A percentile compares a stretch with the other conserved stretches of the same genome.
These are phyloP conservation scores for Eragrostis tef DNA, from an alignment of 202 grass and related monocot genomes.

Conservation along the genomic window DNA sequence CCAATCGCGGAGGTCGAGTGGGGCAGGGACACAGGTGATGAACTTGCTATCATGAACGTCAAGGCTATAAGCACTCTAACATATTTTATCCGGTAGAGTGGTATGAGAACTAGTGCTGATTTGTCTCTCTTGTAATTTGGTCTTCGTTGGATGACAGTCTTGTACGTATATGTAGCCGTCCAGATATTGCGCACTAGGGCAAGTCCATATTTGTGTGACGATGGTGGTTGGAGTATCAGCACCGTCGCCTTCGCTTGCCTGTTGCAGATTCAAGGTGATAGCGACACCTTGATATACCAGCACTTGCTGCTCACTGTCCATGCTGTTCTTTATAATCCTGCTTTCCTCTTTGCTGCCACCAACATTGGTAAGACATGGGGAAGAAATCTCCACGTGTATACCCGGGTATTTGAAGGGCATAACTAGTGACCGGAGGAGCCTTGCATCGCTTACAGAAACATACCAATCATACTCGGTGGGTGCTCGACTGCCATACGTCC, in stretches of 20 bases:
- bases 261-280: too few species aligned
- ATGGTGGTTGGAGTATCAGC: constrained; percentile 9
- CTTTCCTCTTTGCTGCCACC: not conserved
- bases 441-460: not conserved
- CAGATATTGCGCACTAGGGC: too few species aligned
- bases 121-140: not conserved
- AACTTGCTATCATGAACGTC: not conserved
- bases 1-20: too few species aligned
- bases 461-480: not conserved
- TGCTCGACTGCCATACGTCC: not conserved
- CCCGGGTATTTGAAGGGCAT: not conserved
- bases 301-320: not conserved
- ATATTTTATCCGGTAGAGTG: not conserved
- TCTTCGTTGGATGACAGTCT: not conserved
- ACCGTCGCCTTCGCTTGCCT: not conserved
- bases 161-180: not conserved
- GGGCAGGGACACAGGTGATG: not conserved
- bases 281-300: not conserved
- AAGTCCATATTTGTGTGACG: not conserved
- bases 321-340: not conserved
- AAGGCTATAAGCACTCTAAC: rapidly evolving
- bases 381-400: not conserved
- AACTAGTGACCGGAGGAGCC: not conserved
- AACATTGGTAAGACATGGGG: not conserved
- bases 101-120: not conserved